phyloP scores from a whole-genome alignment of 805 yeast genomes.

The Cyberlindnera euphorbiiphila region DNA sequence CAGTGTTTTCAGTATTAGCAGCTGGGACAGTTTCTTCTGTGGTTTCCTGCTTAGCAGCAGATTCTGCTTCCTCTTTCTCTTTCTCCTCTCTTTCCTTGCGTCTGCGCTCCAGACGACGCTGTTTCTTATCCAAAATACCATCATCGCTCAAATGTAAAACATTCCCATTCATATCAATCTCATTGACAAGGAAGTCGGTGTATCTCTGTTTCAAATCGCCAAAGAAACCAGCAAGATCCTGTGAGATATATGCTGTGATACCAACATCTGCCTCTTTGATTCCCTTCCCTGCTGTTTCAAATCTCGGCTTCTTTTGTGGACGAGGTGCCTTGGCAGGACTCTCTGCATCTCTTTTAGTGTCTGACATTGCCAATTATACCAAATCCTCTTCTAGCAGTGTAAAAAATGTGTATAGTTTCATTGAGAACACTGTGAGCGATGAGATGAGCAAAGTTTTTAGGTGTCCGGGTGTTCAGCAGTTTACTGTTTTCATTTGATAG shows the following conservation, averaged over 20 bases:
- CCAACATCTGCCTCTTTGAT: slow-evolving; percentile 82
- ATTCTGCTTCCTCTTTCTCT: slow-evolving; percentile 2
- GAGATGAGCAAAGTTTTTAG: slow-evolving; percentile 15
- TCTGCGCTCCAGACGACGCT: slow-evolving; percentile 34
- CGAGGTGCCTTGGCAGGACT: slow-evolving; percentile 11
- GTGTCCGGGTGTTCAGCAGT: slow-evolving; percentile 5
- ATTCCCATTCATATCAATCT: slow-evolving; percentile 61
- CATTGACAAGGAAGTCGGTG: slow-evolving; percentile 92
- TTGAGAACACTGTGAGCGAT: too few relatives aligned
- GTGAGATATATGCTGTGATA: slow-evolving; percentile 64
- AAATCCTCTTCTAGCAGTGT: too few relatives aligned
- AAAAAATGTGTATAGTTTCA: too few relatives aligned
- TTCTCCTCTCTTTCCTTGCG: slow-evolving; percentile 30
- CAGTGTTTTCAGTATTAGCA: background rate
- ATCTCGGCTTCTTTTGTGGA: slow-evolving; percentile 22
- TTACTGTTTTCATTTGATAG: too few relatives aligned
- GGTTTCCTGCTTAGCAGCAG: background rate
- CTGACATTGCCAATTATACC: slow-evolving; percentile 15
- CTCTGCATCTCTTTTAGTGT: slow-evolving; percentile 25
- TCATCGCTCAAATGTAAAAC: slow-evolving; percentile 75
- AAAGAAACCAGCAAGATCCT: slow-evolving; percentile 55
- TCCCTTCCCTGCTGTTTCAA: slow-evolving; percentile 31
- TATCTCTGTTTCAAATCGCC: slow-evolving; percentile 87
- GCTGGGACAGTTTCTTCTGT: slow-evolving; percentile 17
- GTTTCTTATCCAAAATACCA: slow-evolving; percentile 57